Conservation (phyloP, 192 early-diverging fungal genomes). For the Coemansia sp. region DNA sequence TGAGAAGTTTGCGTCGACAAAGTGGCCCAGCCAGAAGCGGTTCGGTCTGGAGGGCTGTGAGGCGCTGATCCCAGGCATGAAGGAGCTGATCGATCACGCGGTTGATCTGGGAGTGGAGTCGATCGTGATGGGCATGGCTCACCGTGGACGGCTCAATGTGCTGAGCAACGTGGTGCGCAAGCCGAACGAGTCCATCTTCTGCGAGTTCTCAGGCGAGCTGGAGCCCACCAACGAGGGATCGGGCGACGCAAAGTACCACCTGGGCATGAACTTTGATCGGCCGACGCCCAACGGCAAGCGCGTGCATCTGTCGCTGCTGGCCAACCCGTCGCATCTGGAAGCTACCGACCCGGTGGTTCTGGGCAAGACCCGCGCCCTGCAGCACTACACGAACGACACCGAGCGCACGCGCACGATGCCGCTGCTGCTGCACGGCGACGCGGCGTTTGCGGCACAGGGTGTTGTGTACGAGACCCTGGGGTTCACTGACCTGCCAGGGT, state of each 20-base stretch:
- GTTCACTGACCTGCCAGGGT: constrained; percentile 90
- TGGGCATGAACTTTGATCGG: constrained; percentile 93
- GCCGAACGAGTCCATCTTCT: constrained; percentile 98
- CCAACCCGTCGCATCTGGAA: constrained; percentile 99
- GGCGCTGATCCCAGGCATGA: constrained; percentile 96
- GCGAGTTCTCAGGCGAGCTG: constrained; percentile 89
- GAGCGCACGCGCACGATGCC: constrained; percentile 82
- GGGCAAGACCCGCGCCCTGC: constrained; percentile 95
- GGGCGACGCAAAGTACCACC: constrained; percentile 93
- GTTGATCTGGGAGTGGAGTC: constrained; percentile 95
- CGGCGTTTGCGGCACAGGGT: constrained; percentile 97
- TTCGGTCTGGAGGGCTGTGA: constrained; percentile 99
- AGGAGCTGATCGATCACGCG: constrained; percentile 93
- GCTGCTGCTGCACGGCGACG: constrained; percentile 96
- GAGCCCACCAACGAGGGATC: constrained; percentile 91
- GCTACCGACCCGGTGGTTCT: constrained; percentile 97
- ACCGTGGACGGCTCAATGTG: constrained; percentile 98
- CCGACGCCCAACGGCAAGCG: constrained; percentile 96
- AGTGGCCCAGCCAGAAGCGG: constrained; percentile 96
- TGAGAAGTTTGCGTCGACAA: constrained; percentile 92
- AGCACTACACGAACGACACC: constrained; percentile 90
- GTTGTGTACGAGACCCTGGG: constrained; percentile 97
- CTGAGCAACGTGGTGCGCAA: constrained; percentile 99
- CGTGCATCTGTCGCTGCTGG: constrained; percentile 94
- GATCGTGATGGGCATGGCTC: constrained; percentile 98